Evolutionary conservation across 441 rosid genomes (phyloP).

Genomic region (Jatropha multifida): DNA sequence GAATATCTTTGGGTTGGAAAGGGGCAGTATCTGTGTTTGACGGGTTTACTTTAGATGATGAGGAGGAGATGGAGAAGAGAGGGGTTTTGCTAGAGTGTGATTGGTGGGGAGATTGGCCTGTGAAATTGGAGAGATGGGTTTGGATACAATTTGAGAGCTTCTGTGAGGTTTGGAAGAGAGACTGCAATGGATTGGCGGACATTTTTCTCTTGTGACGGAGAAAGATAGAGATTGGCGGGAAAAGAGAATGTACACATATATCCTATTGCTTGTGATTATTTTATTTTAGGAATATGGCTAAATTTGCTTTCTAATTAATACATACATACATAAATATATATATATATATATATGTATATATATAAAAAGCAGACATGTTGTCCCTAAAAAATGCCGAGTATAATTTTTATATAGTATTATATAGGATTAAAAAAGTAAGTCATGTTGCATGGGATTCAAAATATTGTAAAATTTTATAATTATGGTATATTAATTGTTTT

Average conservation of each 20-base stretch:
- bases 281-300: too few species aligned
- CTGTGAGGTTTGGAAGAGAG: constrained; percentile 43
- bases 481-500: too few species aligned
- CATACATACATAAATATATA: too few species aligned
- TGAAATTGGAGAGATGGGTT: constrained; percentile 54
- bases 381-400: too few species aligned
- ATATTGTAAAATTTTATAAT: too few species aligned
- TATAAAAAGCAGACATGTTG: too few species aligned
- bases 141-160: constrained; percentile 54
- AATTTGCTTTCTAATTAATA: too few species aligned
- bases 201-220: constrained; percentile 24
- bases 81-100: constrained; percentile 29
- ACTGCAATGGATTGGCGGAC: constrained; percentile 57
- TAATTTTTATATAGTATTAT: too few species aligned
- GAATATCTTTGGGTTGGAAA: constrained; percentile 21
- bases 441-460: too few species aligned
- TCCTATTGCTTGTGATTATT: too few species aligned
- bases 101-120: constrained; percentile 19
- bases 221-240: background rate
- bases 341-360: too few species aligned
- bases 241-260: background rate
- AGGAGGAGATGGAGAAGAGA: constrained; percentile 33
- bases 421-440: too few species aligned
- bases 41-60: constrained; percentile 31
- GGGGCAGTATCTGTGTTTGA: constrained; percentile 24